These are phyloP conservation scores for Phyllostachys edulis DNA, from an alignment of 176 grass and related monocot species.

Conservation along the genomic window DNA sequence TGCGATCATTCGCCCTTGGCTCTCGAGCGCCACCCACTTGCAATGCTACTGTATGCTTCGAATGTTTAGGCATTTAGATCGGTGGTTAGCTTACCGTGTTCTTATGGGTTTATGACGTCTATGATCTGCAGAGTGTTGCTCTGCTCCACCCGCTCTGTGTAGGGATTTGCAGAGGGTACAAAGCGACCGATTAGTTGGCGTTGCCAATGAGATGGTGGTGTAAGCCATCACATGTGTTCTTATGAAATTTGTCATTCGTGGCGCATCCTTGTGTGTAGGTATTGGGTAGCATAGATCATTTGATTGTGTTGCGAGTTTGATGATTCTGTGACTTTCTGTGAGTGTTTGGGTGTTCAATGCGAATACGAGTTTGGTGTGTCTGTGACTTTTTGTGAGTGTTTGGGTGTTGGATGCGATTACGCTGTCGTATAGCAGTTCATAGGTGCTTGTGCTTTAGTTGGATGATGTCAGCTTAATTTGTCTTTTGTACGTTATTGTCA, in stretches of 20 bases:
- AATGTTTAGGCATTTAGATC: neutral
- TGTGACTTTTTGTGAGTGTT: neutral
- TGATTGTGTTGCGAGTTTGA: neutral
- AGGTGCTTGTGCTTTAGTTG: slow-evolving; percentile 1
- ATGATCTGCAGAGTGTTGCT: neutral
- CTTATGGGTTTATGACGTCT: neutral
- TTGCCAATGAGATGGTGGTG: neutral
- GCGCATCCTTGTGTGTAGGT: neutral
- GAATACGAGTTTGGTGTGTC: neutral
- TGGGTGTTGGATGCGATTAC: neutral
- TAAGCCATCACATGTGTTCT: neutral
- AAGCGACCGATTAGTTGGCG: neutral
- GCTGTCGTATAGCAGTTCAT: neutral
- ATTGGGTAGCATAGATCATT: neutral
- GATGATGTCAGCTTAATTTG: neutral
- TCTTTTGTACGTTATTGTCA: neutral
- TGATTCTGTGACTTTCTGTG: neutral
- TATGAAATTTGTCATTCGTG: neutral
- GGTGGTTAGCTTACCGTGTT: neutral
- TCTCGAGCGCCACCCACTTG: neutral
- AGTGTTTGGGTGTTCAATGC: neutral
- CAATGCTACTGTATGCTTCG: neutral
- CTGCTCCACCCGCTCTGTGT: neutral
- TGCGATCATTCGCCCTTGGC: slow-evolving; percentile 8
- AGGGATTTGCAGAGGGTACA: neutral